Base-by-base conservation (phyloP, 345 rosid genomes). In the Jatropha curcas region DNA sequence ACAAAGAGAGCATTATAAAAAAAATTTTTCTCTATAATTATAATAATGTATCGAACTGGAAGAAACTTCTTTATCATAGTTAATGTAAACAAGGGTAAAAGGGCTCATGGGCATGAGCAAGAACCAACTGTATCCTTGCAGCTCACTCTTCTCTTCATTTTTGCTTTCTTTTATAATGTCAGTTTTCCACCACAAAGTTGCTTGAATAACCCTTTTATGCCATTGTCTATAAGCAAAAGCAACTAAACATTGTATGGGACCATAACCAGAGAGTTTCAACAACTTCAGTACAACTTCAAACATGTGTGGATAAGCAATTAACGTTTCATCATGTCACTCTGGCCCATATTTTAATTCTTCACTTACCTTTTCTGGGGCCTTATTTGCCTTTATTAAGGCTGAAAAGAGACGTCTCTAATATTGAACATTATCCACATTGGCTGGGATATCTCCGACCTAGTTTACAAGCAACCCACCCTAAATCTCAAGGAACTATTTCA, bases 381-480 rank as follows among this genome's bases (percentile, higher is more conserved):
- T 46, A 11, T 34, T 24, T 37, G 41, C 2, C 64, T 37, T 73
- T 53, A 16, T 64, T 52, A 73, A 64, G 70, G 64, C 70, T 39
- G 70, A 65, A 45, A 64, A 52, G 60, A 17, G 24, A 20, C n/a
- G 33, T 33, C 30, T 67, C 31, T 71, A 31, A 30, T n/a, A 13
- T n/a, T 46, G 52, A 71, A 20, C 31, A 37, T 37, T 57, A 28
- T 41, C 53, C 59, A 13, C 45, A 24, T 27, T 12, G 33, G 22
- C 13, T n/a, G 14, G 30, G 43, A 60, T 60, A 43, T 45, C 56
- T 60, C 45, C 35, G n/a, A 10, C 31, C 75, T 4, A 22, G 7
- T 55, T 50, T 51, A 50, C 60, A 62, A 50, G 68, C n/a, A 35
- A 35, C 75, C 30, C 16, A 41, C 11, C 22, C 34, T 20, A 9